phyloP scores from a whole-genome alignment of 495 filamentous ascomycete species.

The Melanomma pulvis-pyrius region DNA sequence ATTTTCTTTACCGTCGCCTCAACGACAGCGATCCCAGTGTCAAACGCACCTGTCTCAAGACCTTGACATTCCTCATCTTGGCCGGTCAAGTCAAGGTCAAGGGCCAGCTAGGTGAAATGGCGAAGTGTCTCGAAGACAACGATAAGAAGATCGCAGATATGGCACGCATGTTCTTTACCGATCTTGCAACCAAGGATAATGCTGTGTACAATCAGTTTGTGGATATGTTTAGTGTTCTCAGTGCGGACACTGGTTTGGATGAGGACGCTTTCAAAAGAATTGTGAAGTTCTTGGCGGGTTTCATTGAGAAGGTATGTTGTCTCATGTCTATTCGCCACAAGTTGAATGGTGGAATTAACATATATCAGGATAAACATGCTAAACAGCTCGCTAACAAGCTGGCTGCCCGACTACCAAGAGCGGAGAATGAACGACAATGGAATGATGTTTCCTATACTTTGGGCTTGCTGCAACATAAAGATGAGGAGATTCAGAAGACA shows the following conservation, averaged over 20 bases:
- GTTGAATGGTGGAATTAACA: slow-evolving; percentile 21
- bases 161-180: slow-evolving; percentile 97
- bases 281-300: slow-evolving; percentile 87
- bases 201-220: slow-evolving; percentile 99
- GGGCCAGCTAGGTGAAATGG: slow-evolving; percentile 99
- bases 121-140: slow-evolving; percentile 93
- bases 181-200: slow-evolving; percentile 96
- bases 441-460: slow-evolving; percentile 93
- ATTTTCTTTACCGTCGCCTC: slow-evolving; percentile 92
- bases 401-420: slow-evolving; percentile 80
- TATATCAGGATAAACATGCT: slow-evolving; percentile 86
- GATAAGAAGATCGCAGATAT: slow-evolving; percentile 93
- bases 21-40: slow-evolving; percentile 87
- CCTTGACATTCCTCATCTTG: slow-evolving; percentile 93
- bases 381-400: slow-evolving; percentile 94
- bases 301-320: slow-evolving; percentile 87
- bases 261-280: slow-evolving; percentile 84
- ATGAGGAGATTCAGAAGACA: slow-evolving; percentile 90
- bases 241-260: slow-evolving; percentile 76
- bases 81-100: slow-evolving; percentile 99
- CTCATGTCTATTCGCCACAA: background rate
- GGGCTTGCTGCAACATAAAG: slow-evolving; percentile 89
- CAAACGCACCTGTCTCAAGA: slow-evolving; percentile 98
- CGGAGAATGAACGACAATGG: slow-evolving; percentile 94
- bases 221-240: slow-evolving; percentile 95